A percentile compares a stretch with the other conserved stretches of the same genome.
Evolutionary conservation across 768 basidiomycete genomes (phyloP).

Genomic region (Amanita polypyramis): DNA sequence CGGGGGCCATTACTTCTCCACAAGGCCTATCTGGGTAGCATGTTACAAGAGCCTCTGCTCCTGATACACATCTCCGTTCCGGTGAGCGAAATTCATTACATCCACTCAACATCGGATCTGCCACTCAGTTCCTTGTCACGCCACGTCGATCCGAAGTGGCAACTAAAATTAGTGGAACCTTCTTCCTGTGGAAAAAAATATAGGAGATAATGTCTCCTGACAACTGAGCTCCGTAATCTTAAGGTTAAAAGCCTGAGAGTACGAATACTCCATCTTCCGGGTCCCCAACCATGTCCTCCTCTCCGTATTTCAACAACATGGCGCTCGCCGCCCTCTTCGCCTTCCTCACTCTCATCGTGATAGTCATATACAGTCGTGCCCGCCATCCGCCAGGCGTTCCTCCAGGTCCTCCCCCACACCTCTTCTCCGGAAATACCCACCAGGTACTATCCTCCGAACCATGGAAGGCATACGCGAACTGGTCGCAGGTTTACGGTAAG

Average conservation of each 20-base stretch:
- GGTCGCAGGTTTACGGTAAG: constrained; percentile 22
- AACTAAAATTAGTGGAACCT: background rate
- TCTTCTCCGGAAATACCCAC: constrained; percentile 19
- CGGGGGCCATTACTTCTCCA: background rate
- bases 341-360: constrained; percentile 9
- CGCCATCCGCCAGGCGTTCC: constrained; percentile 14
- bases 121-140: background rate
- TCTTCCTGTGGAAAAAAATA: background rate
- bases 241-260: background rate
- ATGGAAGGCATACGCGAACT: constrained; percentile 8
- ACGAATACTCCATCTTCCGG: background rate
- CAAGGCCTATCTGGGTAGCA: background rate
- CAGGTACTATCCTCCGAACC: constrained; percentile 3
- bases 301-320: background rate
- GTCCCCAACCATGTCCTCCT: background rate
- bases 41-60: background rate
- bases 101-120: background rate
- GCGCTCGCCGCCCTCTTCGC: constrained; percentile 3
- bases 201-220: background rate
- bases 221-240: background rate
- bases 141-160: background rate
- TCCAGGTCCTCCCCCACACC: background rate
- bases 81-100: background rate
- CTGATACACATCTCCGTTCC: background rate
- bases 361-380: constrained; percentile 15